Conservation (phyloP, 2,329 filamentous ascomycete species). For the Samsoniella hepiali region DNA sequence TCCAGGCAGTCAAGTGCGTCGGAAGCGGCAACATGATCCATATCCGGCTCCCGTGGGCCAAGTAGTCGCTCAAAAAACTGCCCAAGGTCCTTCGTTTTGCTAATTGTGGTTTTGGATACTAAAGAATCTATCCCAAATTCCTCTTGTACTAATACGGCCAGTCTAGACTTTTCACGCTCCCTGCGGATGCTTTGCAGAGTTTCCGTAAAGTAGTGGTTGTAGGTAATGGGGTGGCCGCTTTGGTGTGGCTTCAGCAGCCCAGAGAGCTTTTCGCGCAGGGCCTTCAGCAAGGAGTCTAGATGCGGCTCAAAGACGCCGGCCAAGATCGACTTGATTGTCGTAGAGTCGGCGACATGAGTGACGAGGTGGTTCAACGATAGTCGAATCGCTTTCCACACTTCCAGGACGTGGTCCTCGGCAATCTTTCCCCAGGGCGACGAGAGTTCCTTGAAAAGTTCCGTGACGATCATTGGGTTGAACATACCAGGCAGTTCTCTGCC, state of each 20-base stretch:
- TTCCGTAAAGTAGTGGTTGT: constrained; percentile 9
- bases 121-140: neutral
- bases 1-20: constrained; percentile 37
- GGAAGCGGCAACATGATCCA: constrained; percentile 29
- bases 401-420: constrained; percentile 29
- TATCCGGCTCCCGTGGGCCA: constrained; percentile 23
- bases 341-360: constrained; percentile 21
- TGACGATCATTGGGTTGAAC: constrained; percentile 31
- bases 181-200: constrained; percentile 6
- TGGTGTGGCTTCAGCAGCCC: constrained; percentile 33
- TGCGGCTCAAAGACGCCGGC: constrained; percentile 21
- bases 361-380: constrained; percentile 19
- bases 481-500: constrained; percentile 45
- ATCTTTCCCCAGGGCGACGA: constrained; percentile 51
- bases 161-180: neutral
- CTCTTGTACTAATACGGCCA: neutral
- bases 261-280: constrained; percentile 33
- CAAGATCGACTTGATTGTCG: constrained; percentile 21
- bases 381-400: constrained; percentile 20
- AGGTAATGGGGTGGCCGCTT: constrained; percentile 8
- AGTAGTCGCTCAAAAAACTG: neutral
- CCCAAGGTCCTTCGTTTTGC: neutral
- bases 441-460: constrained; percentile 59
- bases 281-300: constrained; percentile 22
- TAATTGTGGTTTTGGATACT: neutral